Percentiles rank a stretch among this genome's conserved stretches.
Evolutionary conservation across 345 rosid genomes (phyloP).

Genomic region (Carallia pectinifolia): DNA sequence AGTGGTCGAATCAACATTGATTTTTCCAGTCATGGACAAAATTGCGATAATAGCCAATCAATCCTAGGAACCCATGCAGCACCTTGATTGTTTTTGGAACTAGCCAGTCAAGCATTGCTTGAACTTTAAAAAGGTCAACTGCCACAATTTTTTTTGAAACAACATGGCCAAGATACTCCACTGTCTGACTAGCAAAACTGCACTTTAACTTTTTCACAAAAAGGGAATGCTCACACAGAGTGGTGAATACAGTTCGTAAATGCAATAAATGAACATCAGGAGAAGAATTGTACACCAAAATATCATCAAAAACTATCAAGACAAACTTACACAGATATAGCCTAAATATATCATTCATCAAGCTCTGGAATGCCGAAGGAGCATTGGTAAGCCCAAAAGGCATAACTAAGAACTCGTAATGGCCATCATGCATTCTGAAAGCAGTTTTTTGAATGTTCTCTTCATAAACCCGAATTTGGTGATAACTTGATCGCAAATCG

Average conservation of each 20-base stretch:
- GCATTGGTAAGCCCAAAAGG: not conserved
- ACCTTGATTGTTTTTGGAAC: not conserved
- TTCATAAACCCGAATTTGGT: not conserved
- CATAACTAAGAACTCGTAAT: not conserved
- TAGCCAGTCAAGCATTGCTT: not conserved
- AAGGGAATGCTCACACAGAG: not conserved
- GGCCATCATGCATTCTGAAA: not conserved
- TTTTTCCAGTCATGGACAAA: not conserved
- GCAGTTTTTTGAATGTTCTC: not conserved
- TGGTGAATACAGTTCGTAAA: not conserved
- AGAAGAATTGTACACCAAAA: not conserved
- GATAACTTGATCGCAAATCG: not conserved
- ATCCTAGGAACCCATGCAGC: not conserved
- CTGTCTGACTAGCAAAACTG: not conserved
- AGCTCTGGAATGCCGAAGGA: not conserved
- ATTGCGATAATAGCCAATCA: not conserved
- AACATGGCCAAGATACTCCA: slow-evolving; percentile 7
- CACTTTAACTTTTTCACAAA: not conserved
- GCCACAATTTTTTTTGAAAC: not conserved
- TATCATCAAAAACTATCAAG: not conserved
- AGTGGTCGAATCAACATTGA: not conserved
- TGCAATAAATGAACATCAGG: not conserved
- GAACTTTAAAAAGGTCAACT: not conserved
- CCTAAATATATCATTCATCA: not conserved
- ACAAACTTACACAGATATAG: not conserved